A percentile compares a stretch with the other conserved stretches of the same genome.
Conservation (phyloP, 257 asterid genomes). For the Solanum paucissectum region DNA sequence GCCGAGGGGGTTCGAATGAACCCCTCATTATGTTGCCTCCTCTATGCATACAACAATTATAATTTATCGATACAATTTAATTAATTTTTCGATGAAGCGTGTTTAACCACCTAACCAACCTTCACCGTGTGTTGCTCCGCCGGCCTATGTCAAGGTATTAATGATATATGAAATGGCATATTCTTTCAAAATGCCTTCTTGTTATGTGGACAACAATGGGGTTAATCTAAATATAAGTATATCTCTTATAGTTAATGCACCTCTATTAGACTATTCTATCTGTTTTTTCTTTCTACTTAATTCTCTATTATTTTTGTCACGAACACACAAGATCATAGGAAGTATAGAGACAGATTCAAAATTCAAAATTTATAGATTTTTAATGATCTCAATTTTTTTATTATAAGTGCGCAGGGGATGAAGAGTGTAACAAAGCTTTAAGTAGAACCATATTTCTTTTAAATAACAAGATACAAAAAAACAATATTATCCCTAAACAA, state of each 20-base stretch:
- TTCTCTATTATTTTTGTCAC: neutral
- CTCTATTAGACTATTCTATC: neutral
- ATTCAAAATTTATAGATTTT: neutral
- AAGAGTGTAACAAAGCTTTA: too few relatives aligned
- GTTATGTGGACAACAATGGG: neutral
- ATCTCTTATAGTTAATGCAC: neutral
- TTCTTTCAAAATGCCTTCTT: neutral
- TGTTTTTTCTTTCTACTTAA: neutral
- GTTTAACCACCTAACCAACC: neutral
- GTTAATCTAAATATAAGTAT: neutral
- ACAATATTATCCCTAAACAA: neutral
- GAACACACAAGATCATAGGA: neutral
- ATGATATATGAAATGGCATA: neutral
- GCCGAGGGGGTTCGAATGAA: too few relatives aligned
- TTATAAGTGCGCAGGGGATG: too few relatives aligned
- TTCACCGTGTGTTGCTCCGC: neutral
- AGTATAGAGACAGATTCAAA: rapidly evolving
- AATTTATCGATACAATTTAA: neutral
- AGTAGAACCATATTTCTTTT: neutral
- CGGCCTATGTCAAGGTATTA: neutral
- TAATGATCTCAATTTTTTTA: neutral
- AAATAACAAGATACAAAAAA: neutral
- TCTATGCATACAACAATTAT: neutral
- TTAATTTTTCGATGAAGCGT: neutral
- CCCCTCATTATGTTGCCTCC: too few relatives aligned